Base-by-base conservation (phyloP, 371 early-diverging fungal species). In the Basidiobolus meristosporus region DNA sequence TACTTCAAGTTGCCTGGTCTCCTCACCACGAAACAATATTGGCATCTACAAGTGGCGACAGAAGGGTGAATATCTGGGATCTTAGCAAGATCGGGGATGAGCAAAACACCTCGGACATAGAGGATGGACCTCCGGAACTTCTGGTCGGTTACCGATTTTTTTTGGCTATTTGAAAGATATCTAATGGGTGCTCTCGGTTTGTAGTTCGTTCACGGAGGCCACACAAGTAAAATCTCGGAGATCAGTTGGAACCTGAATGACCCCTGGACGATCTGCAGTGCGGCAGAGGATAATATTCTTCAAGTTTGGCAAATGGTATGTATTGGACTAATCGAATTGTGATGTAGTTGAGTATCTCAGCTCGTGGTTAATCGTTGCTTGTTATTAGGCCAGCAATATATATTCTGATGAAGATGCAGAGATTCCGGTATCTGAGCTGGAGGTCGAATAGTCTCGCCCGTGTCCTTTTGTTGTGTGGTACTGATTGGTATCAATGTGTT, bases 261-360 rank as follows among this genome's bases (percentile, higher is more conserved):
- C 46, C 87, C 82, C 22, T 98, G 92, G 91, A 83, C 87, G 14
- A 71, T 98, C 46, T 82, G 87, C 47, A 82, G 81, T 47, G 82
- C 85, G 3, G 95, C 91, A 17, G 93, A 96, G 59, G 93, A 97
- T 52, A 97, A 96, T 53, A 78, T 95, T 21, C 70, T 88, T 26
- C 97, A 98, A 68, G 82, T 98, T 0, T 99, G 98, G 99, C 90
- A 90, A 63, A 86, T 91, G 89, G 91, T 77, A 57, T 68, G 60
- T 43, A 48, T 54, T n/a, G n/a, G n/a, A n/a, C n/a, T n/a, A n/a
- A n/a, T n/a, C n/a, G n/a, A n/a, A n/a, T n/a, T n/a, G n/a, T n/a
- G n/a, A n/a, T n/a, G n/a, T n/a, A n/a, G n/a, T n/a, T n/a, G n/a
- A n/a, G n/a, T n/a, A n/a, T n/a, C n/a, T n/a, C n/a, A n/a, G n/a